phyloP scores from a whole-genome alignment of 2,329 filamentous ascomycete genomes.

The Ophiostoma himal-ulmi region DNA sequence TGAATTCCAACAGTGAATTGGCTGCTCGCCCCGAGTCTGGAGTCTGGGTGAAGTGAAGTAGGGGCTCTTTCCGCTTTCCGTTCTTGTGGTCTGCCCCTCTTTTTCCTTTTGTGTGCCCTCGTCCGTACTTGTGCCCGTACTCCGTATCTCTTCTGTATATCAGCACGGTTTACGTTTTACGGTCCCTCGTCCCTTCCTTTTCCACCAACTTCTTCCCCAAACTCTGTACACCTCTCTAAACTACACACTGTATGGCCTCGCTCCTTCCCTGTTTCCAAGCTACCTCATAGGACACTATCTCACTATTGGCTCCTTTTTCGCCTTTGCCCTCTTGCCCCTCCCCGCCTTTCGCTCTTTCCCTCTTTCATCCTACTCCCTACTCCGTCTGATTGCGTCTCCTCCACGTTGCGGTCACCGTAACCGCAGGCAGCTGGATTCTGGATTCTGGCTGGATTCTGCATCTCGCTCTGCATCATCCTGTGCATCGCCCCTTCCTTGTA shows the following conservation, averaged over 20 bases:
- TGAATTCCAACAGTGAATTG: not conserved
- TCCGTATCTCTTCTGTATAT: not conserved
- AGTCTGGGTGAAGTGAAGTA: not conserved
- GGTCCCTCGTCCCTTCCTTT: constrained; percentile 6
- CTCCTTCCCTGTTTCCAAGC: constrained; percentile 20
- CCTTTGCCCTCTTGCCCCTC: constrained; percentile 15
- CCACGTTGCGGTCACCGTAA: constrained; percentile 8
- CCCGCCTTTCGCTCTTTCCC: constrained; percentile 21
- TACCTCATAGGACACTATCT: not conserved
- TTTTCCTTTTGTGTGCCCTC: constrained; percentile 14
- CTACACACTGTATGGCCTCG: not conserved
- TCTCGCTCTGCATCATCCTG: not conserved
- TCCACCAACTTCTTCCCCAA: not conserved
- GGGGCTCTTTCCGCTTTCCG: constrained; percentile 5
- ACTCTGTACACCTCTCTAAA: not conserved
- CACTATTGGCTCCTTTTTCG: not conserved
- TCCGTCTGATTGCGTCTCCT: constrained; percentile 14
- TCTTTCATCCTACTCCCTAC: constrained; percentile 14
- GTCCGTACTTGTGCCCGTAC: not conserved
- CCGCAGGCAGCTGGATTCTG: constrained; percentile 5
- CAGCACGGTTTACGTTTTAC: constrained; percentile 3
- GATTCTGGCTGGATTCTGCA: not conserved
- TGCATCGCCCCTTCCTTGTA: not conserved
- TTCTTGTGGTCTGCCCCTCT: constrained; percentile 8
- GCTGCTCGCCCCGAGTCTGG: not conserved